Base-by-base conservation (phyloP, 2,329 filamentous ascomycete species). In the Penicillium sp. region DNA sequence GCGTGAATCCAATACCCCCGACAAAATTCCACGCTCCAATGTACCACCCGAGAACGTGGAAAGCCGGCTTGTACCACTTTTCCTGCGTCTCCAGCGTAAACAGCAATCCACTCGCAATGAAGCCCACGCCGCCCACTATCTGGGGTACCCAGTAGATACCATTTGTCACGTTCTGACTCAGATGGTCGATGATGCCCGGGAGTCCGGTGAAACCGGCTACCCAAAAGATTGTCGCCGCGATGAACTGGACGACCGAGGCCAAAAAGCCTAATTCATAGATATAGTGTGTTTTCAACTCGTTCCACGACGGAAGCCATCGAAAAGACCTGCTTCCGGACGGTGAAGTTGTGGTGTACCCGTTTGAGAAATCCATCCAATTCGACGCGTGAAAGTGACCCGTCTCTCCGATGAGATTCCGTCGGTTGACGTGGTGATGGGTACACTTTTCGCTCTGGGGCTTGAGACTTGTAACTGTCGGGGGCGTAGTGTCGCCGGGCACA, bases 41-140 rank as follows among this genome's bases (percentile, higher is more conserved):
- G 62, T 85, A 81, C 83, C 83, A 86, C 3, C 83, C 83, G 1
- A 86, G 70, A 0, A 80, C 69, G 3, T 64, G 60, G 3, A 70
- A 72, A 0, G 80, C 79, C 0, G 83, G 82, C 9, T 71, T 66
- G 56, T 79, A 85, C 83, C 83, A 86, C 39, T 72, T 76, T 36
- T 72, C 61, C 64, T 86, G 83, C 3, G 81, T 84, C 63, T 86
- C 83, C 6, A 86, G 58, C 76, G 84, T 84, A 64, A 84, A 85
- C 1, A 86, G 65, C 3, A 69, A 58, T 24, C 76, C 73, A 28
- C 73, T 83, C 25, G 82, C 58, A 50, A 85, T 76, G 64, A 86
- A 86, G 4, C 82, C 80, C 0, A 62, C 61, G 1, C 82, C 82
- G 4, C 83, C 83, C 2, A 85, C 66, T 5, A 85, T 77, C 58